Evolutionary conservation across 768 basidiomycete species (phyloP).

Genomic region (Suillus fuscotomentosus): DNA sequence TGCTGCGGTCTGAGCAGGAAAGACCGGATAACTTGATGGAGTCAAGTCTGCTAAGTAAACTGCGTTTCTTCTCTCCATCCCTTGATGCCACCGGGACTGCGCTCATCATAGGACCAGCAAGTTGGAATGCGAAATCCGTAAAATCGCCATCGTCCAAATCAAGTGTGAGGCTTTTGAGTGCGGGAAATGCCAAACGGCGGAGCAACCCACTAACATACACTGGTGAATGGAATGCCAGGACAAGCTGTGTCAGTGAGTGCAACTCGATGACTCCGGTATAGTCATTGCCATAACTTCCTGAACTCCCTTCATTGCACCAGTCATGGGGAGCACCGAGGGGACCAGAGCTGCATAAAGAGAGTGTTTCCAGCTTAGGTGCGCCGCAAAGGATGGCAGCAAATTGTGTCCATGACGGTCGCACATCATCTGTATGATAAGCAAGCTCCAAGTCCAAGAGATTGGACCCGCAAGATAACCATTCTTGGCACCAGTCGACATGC

Average conservation of each 20-base stretch:
- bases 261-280: constrained; percentile 31
- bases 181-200: constrained; percentile 32
- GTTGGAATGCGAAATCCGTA: constrained; percentile 42
- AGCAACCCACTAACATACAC: constrained; percentile 36
- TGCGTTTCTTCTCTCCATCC: constrained; percentile 34
- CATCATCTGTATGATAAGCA: constrained; percentile 60
- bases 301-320: constrained; percentile 29
- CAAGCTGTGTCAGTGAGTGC: constrained; percentile 29
- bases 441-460: constrained; percentile 52
- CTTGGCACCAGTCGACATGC: constrained; percentile 63
- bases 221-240: constrained; percentile 51
- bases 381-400: constrained; percentile 50
- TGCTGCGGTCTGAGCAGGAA: constrained; percentile 35
- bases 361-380: constrained; percentile 52
- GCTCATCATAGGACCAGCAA: constrained; percentile 27
- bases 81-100: constrained; percentile 27
- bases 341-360: constrained; percentile 58
- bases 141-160: constrained; percentile 59
- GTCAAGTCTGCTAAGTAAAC: constrained; percentile 44
- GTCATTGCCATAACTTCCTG: constrained; percentile 19
- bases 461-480: constrained; percentile 26
- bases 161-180: constrained; percentile 40
- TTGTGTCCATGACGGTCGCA: constrained; percentile 55
- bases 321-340: constrained; percentile 42
- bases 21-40: constrained; percentile 53